Evolutionary conservation across 2,329 filamentous ascomycete species (phyloP).

Genomic region (Ceratocystis cacaofunesta): DNA sequence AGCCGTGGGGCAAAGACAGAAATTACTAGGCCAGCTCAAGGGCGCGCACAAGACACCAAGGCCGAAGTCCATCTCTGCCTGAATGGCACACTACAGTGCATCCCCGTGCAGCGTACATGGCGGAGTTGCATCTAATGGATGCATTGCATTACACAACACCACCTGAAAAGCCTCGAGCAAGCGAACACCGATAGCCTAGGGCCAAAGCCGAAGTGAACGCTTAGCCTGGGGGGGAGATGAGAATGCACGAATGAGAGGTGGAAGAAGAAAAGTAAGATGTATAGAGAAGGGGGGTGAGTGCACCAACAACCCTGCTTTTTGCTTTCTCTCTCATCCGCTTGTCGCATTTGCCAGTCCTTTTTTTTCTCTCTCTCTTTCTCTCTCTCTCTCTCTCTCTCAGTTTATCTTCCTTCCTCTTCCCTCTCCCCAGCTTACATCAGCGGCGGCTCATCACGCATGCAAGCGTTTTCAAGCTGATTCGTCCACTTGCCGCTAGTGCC

Average conservation of each 20-base stretch:
- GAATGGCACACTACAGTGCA: not conserved
- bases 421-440: conserved; percentile 20
- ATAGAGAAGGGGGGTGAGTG: not conserved
- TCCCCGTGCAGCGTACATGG: not conserved
- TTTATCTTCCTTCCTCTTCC: not conserved
- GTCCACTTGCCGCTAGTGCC: conserved; percentile 98
- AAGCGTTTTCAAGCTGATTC: conserved; percentile 91
- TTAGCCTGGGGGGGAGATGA: not conserved
- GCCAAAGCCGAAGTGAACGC: not conserved
- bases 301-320: not conserved
- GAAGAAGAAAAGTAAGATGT: too few species aligned
- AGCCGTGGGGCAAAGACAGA: not conserved
- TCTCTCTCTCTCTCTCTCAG: not conserved
- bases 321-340: not conserved
- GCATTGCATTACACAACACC: not conserved
- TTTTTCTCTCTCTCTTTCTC: not conserved
- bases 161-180: not conserved
- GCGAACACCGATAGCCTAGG: not conserved
- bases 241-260: too few species aligned
- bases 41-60: too few species aligned
- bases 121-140: not conserved
- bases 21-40: too few species aligned
- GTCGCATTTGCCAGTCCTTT: not conserved
- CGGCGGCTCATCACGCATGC: conserved; percentile 71
- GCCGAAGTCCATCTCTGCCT: not conserved